Base-by-base conservation (phyloP, 768 basidiomycete species). In the Lactifluus rugatus region DNA sequence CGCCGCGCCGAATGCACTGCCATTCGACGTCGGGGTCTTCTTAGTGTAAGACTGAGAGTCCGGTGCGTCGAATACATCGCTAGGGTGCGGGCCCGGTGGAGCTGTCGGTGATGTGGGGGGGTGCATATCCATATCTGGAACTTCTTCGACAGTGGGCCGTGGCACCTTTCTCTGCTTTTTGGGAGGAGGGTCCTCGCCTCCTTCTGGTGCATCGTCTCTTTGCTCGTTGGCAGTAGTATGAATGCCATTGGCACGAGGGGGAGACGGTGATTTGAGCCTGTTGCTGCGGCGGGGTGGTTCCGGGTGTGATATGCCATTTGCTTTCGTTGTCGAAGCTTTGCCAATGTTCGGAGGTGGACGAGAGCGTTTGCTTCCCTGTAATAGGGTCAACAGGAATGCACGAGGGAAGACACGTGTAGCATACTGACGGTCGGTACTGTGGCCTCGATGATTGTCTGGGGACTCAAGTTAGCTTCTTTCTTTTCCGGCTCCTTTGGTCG, bases 351-450 rank as follows among this genome's bases (percentile, higher is more conserved):
- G 70, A n/a, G 85, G 84, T 5, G 88, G 87, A 41, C 87, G 79
- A 45, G 85, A 81, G 47, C 88, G 83, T 66, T 87, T 87, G 67
- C 83, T 87, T 57, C 87, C 88, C 87, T 89, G 66, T 23, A 63
- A 59, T 42, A 60, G 58, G 25, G 46, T 64, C 21, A 65, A 56
- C 21, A 45, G 54, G 8, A 28, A 39, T 26, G 28, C 19, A 48
- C 7, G 3, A 14, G 16, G n/a, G 39, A n/a, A 26, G 36, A 36
- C 32, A 61, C 26, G 70, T 78, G 57, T 58, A 82, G 83, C 76
- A 82, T 21, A 49, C 57, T 50, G 28, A 64, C 63, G 25, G 54
- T 87, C 14, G 88, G 88, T 13, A 89, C 66, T 2, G 87, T 89
- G 2, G 87, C 85, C 70, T 88, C 85, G 46, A 90, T 85, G 50